These are phyloP conservation scores for Mycena polygramma DNA, from an alignment of 768 basidiomycete species.

Conservation along the genomic window DNA sequence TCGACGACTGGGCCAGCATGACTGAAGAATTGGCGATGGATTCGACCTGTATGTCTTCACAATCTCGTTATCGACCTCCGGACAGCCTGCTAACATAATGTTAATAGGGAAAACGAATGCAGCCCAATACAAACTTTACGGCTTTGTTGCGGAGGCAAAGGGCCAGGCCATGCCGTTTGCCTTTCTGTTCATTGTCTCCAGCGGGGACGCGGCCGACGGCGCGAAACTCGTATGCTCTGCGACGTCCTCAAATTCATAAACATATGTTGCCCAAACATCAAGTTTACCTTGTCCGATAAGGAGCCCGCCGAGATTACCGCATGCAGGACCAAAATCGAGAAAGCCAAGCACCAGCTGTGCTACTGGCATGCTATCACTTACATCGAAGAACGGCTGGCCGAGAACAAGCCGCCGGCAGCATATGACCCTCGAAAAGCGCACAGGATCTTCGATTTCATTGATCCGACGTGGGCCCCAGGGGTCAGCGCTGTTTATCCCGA, in stretches of 20 bases:
- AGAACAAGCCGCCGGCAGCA: constrained; percentile 35
- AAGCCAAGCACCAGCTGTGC: constrained; percentile 47
- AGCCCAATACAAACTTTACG: background rate
- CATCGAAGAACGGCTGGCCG: constrained; percentile 40
- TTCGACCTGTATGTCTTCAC: background rate
- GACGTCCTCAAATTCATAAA: background rate
- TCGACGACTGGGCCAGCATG: background rate
- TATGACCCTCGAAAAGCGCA: constrained; percentile 38
- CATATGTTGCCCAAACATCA: constrained; percentile 28
- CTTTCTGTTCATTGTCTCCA: background rate
- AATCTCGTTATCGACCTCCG: background rate
- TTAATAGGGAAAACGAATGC: constrained; percentile 12
- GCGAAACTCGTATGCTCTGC: constrained; percentile 2
- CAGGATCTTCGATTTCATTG: constrained; percentile 38
- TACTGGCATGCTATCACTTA: constrained; percentile 48
- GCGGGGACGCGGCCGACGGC: background rate
- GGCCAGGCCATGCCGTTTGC: background rate
- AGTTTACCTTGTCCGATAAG: constrained; percentile 46
- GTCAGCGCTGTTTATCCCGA: background rate
- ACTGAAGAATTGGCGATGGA: constrained; percentile 7
- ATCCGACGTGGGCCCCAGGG: constrained; percentile 43
- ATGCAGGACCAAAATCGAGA: constrained; percentile 29
- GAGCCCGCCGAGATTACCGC: constrained; percentile 47
- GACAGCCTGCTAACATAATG: background rate
- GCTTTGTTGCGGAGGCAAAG: background rate